phyloP scores from a whole-genome alignment of 495 filamentous ascomycete genomes.

The Aspergillus leporis region DNA sequence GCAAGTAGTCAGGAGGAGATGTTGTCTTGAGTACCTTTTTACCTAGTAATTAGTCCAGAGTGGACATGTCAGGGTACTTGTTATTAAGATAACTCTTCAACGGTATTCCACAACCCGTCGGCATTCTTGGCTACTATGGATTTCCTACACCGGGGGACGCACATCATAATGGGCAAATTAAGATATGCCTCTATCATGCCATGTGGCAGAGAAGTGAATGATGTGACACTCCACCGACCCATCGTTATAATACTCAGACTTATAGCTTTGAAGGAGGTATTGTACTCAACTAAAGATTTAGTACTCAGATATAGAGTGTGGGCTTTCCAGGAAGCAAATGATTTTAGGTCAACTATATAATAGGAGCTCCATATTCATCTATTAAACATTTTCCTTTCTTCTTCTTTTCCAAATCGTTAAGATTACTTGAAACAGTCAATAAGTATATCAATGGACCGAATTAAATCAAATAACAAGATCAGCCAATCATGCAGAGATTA shows the following conservation, averaged over 20 bases:
- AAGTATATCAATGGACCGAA: not conserved
- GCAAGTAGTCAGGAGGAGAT: no score
- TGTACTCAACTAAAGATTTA: no score
- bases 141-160: not conserved
- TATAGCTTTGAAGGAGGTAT: not conserved
- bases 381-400: not conserved
- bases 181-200: constrained; percentile 5
- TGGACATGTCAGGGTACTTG: no score
- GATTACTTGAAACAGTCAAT: not conserved
- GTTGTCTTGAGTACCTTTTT: not conserved
- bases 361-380: not conserved
- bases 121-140: not conserved
- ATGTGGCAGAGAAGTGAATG: constrained; percentile 4
- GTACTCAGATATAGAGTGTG: not conserved
- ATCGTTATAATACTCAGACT: not conserved
- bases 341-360: not conserved
- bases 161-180: not conserved
- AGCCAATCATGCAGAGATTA: not conserved
- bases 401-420: not conserved
- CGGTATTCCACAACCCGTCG: not conserved
- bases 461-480: not conserved
- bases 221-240: not conserved
- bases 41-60: no score
- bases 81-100: not conserved
- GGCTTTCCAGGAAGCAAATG: not conserved